Evolutionary conservation across 2,329 filamentous ascomycete species (phyloP).

Genomic region (Trichoderma citrinoviride): DNA sequence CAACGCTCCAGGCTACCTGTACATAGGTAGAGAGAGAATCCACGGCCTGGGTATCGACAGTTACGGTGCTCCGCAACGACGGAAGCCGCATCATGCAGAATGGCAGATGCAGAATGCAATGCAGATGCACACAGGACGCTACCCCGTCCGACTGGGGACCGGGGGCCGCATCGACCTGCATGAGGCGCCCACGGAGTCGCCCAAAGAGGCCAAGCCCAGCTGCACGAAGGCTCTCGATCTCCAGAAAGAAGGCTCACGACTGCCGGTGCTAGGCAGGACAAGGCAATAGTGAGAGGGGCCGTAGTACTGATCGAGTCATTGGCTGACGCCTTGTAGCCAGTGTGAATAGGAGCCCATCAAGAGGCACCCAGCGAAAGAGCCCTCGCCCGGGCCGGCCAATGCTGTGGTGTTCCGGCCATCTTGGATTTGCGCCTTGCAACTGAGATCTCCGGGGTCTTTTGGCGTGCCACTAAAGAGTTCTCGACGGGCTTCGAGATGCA

Average conservation of each 20-base stretch:
- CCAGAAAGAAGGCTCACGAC: too few relatives aligned
- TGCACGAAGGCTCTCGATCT: not conserved
- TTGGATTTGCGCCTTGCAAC: slow-evolving; percentile 15
- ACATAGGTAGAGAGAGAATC: too few relatives aligned
- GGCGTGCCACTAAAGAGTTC: not conserved
- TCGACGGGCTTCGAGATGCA: not conserved
- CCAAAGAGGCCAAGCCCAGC: slow-evolving; percentile 16
- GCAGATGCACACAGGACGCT: not conserved
- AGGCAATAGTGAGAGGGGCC: too few relatives aligned
- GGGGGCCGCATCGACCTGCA: slow-evolving; percentile 17
- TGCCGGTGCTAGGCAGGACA: too few relatives aligned
- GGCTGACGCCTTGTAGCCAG: too few relatives aligned
- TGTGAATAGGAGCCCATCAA: too few relatives aligned
- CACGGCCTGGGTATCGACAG: too few relatives aligned
- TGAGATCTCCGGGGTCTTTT: slow-evolving; percentile 5
- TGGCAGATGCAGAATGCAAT: not conserved
- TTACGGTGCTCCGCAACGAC: not conserved
- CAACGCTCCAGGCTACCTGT: too few relatives aligned
- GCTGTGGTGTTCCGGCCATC: not conserved
- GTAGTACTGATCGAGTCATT: too few relatives aligned
- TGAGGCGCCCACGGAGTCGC: slow-evolving; percentile 20
- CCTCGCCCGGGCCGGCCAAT: not conserved
- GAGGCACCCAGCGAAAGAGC: too few relatives aligned
- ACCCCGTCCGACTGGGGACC: not conserved
- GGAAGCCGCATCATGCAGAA: not conserved